These are phyloP conservation scores for Fistulina hepatica DNA, from an alignment of 1,284 basidiomycete genomes.

Conservation along the genomic window DNA sequence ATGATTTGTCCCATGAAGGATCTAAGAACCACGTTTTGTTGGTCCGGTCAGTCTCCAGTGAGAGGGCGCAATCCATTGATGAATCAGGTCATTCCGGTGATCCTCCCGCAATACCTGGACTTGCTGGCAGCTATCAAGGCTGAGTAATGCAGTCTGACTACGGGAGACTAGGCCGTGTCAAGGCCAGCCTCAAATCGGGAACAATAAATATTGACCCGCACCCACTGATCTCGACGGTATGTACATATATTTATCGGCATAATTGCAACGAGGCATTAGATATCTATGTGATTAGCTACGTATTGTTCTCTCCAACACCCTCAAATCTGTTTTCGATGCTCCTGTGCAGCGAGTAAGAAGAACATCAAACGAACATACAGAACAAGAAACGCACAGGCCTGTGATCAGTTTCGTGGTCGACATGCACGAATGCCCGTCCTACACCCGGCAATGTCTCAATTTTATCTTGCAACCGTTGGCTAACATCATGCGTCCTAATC, in stretches of 20 bases:
- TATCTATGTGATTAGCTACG: too few relatives aligned
- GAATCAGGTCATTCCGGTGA: slow-evolving; percentile 83
- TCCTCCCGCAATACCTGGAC: slow-evolving; percentile 93
- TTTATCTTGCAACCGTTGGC: slow-evolving; percentile 88
- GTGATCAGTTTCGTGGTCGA: slow-evolving; percentile 88
- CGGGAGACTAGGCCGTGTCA: too few relatives aligned
- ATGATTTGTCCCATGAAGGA: slow-evolving; percentile 71
- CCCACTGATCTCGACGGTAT: too few relatives aligned
- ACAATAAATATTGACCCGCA: too few relatives aligned
- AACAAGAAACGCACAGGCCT: slow-evolving; percentile 42
- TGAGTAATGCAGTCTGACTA: too few relatives aligned
- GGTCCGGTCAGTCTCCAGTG: slow-evolving; percentile 83
- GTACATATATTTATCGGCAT: too few relatives aligned
- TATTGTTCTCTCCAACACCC: too few relatives aligned
- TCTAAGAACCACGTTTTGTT: slow-evolving; percentile 80
- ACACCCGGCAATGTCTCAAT: slow-evolving; percentile 88
- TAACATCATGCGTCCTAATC: slow-evolving; percentile 87
- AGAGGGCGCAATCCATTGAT: slow-evolving; percentile 77
- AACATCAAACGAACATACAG: not conserved
- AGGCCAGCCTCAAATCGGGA: too few relatives aligned
- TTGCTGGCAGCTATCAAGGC: too few relatives aligned
- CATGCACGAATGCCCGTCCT: slow-evolving; percentile 87
- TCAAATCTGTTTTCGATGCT: slow-evolving; percentile 4
- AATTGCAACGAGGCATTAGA: too few relatives aligned
- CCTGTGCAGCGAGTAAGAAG: slow-evolving; percentile 1